These are phyloP conservation scores for Xerocomus spinulosus DNA, from an alignment of 768 basidiomycete genomes.

Conservation along the genomic window DNA sequence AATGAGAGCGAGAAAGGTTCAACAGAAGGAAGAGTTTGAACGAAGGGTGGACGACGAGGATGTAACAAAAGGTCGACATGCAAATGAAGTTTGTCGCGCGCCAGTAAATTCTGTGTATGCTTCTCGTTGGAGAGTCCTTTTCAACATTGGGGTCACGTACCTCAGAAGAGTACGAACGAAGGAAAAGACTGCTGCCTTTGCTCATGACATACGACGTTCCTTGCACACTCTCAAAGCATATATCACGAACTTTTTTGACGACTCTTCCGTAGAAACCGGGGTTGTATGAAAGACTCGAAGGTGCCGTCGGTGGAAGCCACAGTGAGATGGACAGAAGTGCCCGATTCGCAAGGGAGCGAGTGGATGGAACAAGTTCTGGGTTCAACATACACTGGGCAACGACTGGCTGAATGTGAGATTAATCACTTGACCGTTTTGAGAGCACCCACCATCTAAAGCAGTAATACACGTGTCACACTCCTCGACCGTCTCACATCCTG, in stretches of 20 bases:
- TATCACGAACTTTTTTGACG: slow-evolving; percentile 40
- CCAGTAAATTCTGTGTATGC: slow-evolving; percentile 13
- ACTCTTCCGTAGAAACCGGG: slow-evolving; percentile 44
- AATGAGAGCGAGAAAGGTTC: slow-evolving; percentile 59
- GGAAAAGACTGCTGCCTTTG: slow-evolving; percentile 54
- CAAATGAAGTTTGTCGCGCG: slow-evolving; percentile 25
- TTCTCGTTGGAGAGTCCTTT: neutral
- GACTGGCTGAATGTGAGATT: slow-evolving; percentile 37
- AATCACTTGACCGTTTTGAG: neutral
- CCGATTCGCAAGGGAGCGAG: slow-evolving; percentile 57
- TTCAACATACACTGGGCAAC: slow-evolving; percentile 46
- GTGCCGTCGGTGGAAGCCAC: slow-evolving; percentile 51
- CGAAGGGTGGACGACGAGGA: slow-evolving; percentile 72
- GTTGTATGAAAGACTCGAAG: slow-evolving; percentile 52
- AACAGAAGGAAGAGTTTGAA: slow-evolving; percentile 61
- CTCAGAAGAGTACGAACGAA: slow-evolving; percentile 35
- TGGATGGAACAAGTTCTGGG: slow-evolving; percentile 45
- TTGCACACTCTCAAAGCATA: slow-evolving; percentile 46
- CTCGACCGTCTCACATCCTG: slow-evolving; percentile 44
- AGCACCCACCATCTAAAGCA: slow-evolving; percentile 55
- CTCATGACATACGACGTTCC: slow-evolving; percentile 59
- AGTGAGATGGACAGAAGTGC: slow-evolving; percentile 54
- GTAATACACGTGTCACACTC: slow-evolving; percentile 51
- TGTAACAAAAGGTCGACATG: slow-evolving; percentile 65
- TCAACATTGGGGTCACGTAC: slow-evolving; percentile 23